Conservation (phyloP, 2,329 filamentous ascomycete species). For the Epichloe gansuensis region DNA sequence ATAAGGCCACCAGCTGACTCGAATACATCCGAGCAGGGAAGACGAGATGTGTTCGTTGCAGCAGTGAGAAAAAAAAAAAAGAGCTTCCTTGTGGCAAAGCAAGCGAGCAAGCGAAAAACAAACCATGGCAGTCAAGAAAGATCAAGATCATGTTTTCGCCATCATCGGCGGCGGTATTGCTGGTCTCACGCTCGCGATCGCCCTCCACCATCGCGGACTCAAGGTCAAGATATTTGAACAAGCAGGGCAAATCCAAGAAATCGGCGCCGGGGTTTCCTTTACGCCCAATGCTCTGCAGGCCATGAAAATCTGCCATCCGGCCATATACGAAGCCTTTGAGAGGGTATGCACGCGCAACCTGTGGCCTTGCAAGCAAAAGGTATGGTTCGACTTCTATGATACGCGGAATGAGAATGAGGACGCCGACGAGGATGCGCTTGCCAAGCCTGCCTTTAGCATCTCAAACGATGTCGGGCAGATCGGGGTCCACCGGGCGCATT, state of each 20-base stretch:
- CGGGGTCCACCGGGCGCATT: conserved; percentile 24
- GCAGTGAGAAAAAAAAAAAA: no score
- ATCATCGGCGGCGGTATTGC: conserved; percentile 40
- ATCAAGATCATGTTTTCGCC: conserved; percentile 13
- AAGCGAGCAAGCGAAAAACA: not conserved
- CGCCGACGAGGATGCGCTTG: not conserved
- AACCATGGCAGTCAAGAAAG: not conserved
- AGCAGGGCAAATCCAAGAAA: conserved; percentile 27
- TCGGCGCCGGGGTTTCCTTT: conserved; percentile 39
- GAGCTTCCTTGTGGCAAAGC: not conserved
- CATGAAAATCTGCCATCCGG: conserved; percentile 25
- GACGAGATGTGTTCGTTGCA: not conserved
- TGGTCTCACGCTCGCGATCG: conserved; percentile 34
- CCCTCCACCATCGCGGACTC: conserved; percentile 29
- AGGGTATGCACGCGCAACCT: conserved; percentile 7
- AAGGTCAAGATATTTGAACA: conserved; percentile 34
- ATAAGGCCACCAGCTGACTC: not conserved
- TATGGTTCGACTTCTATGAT: conserved; percentile 10
- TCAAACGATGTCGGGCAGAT: conserved; percentile 14
- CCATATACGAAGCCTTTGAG: conserved; percentile 18
- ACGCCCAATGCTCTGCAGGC: conserved; percentile 37
- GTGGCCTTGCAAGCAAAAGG: conserved; percentile 3
- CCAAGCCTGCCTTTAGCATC: conserved; percentile 1
- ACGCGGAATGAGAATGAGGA: conserved; percentile 1
- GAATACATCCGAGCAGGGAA: not conserved